These are phyloP conservation scores for Dioscorea zingiberensis DNA, from an alignment of 106 monocot genomes.

Conservation along the genomic window DNA sequence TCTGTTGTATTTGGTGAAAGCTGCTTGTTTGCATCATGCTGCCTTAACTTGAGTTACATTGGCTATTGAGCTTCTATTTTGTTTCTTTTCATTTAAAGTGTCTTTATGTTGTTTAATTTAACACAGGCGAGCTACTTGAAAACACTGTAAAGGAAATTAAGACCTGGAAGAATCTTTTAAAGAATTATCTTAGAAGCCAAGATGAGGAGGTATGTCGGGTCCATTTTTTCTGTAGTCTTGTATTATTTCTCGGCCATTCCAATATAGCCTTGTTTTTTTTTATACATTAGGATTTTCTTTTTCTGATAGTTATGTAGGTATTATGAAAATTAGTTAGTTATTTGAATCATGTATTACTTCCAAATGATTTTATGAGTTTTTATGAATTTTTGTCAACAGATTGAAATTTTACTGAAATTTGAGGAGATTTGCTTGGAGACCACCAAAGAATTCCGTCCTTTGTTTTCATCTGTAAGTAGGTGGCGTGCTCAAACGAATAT, in stretches of 20 bases:
- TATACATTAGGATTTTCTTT: not conserved
- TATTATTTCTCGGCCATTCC: not conserved
- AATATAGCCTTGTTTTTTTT: not conserved
- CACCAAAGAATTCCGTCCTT: slow-evolving; percentile 49
- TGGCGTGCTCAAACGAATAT: too few relatives aligned
- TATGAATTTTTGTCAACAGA: slow-evolving; percentile 31
- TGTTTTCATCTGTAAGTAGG: slow-evolving; percentile 52
- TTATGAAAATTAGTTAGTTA: not conserved
- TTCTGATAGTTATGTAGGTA: not conserved
- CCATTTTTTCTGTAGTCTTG: not conserved
- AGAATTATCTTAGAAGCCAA: slow-evolving; percentile 49
- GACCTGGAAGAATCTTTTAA: slow-evolving; percentile 75
- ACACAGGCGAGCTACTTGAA: slow-evolving; percentile 37
- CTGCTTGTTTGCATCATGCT: too few relatives aligned
- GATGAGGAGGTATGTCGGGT: slow-evolving; percentile 87
- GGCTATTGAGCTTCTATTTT: not conserved
- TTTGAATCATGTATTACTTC: not conserved
- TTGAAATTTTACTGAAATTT: slow-evolving; percentile 80
- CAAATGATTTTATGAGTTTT: not conserved
- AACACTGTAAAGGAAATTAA: slow-evolving; percentile 47
- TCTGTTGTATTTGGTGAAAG: too few relatives aligned
- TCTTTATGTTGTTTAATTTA: not conserved
- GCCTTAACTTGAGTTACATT: not conserved
- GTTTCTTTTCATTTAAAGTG: not conserved
- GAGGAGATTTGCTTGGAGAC: slow-evolving; percentile 85